phyloP scores from a whole-genome alignment of 441 rosid genomes.

The Brassica balearica region DNA sequence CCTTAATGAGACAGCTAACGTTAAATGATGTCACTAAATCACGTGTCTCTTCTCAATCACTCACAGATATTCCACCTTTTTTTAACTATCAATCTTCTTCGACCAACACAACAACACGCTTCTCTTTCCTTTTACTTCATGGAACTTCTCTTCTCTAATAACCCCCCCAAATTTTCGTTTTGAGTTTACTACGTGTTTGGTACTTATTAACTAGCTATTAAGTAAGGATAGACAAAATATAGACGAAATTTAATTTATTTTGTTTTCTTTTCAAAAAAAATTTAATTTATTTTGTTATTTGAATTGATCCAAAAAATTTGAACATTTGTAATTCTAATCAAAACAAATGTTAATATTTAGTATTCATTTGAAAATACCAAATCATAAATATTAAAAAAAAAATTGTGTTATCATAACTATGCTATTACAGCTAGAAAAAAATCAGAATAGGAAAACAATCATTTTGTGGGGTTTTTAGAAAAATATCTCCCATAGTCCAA shows the following conservation, averaged over 20 bases:
- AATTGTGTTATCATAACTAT: neutral
- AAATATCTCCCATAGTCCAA: neutral
- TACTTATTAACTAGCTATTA: neutral
- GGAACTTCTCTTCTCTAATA: conserved; percentile 17
- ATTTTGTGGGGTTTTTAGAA: neutral
- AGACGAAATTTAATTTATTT: neutral
- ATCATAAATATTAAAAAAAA: neutral
- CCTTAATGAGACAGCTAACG: conserved; percentile 41
- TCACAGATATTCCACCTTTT: conserved; percentile 26
- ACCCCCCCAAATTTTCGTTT: neutral
- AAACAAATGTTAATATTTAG: neutral
- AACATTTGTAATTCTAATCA: neutral
- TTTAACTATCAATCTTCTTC: conserved; percentile 16
- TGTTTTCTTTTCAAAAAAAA: no score
- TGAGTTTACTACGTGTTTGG: neutral
- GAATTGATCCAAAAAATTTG: no score
- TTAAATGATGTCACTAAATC: conserved; percentile 32
- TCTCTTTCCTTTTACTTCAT: conserved; percentile 20
- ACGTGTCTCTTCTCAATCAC: conserved; percentile 43
- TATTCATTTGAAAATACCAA: neutral
- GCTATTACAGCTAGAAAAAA: neutral
- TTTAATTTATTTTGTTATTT: no score
- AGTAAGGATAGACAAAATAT: neutral
- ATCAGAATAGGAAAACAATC: neutral
- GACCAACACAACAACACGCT: conserved; percentile 34